Conservation (phyloP, 2,329 filamentous ascomycete genomes). For the Ophiostoma angusticollis region DNA sequence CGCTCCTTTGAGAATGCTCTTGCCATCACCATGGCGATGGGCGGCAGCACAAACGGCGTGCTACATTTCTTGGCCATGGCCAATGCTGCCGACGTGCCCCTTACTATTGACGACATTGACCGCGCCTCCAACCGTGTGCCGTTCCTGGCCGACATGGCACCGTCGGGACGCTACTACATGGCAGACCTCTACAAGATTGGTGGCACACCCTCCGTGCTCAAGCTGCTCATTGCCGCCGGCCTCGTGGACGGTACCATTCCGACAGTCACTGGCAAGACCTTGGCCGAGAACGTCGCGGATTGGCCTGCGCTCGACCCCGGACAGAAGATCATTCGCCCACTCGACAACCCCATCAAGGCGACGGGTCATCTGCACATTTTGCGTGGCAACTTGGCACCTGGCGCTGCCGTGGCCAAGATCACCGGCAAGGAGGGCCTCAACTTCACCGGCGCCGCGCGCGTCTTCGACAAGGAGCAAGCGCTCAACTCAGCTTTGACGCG, state of each 20-base stretch:
- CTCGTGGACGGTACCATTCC: constrained; percentile 65
- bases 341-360: constrained; percentile 60
- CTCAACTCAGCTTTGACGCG: constrained; percentile 60
- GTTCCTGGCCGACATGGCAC: constrained; percentile 74
- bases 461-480: constrained; percentile 76
- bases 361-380: constrained; percentile 85
- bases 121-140: constrained; percentile 71
- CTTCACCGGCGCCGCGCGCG: constrained; percentile 69
- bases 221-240: constrained; percentile 64
- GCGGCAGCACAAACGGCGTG: constrained; percentile 79
- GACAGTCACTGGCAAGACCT: constrained; percentile 73
- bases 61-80: constrained; percentile 87
- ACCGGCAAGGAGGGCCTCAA: constrained; percentile 82
- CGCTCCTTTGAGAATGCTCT: constrained; percentile 78
- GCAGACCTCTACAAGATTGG: constrained; percentile 78
- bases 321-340: constrained; percentile 70
- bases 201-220: constrained; percentile 74
- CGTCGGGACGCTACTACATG: constrained; percentile 70
- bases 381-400: constrained; percentile 74
- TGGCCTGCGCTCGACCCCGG: constrained; percentile 66
- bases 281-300: constrained; percentile 66
- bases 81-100: constrained; percentile 61
- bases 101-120: constrained; percentile 74
- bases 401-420: constrained; percentile 87
- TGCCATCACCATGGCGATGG: constrained; percentile 83